These are phyloP conservation scores for Adansonia digitata DNA, from an alignment of 345 rosid genomes.

Conservation along the genomic window DNA sequence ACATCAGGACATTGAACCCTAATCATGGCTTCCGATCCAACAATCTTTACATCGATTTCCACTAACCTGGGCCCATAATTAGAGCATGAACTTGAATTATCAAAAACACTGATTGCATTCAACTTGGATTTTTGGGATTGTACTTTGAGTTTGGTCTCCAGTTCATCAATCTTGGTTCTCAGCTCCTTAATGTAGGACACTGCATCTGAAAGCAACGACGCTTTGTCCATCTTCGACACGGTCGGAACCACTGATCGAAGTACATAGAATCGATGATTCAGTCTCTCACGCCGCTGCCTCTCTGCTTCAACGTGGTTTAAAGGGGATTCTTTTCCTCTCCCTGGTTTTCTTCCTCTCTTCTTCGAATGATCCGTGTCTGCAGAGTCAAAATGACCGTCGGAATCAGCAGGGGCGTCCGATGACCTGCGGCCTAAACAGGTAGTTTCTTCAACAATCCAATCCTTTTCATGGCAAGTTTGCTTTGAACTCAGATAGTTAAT, in stretches of 20 bases:
- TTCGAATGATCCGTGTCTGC: constrained; percentile 12
- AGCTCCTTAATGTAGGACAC: constrained; percentile 67
- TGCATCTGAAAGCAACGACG: constrained; percentile 69
- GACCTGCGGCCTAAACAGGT: constrained; percentile 23
- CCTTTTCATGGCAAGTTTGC: not conserved
- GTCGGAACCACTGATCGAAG: constrained; percentile 80
- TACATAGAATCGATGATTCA: constrained; percentile 65
- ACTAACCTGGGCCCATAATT: constrained; percentile 1
- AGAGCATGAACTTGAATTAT: not conserved
- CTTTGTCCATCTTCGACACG: too few species aligned
- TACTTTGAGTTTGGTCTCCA: constrained; percentile 32
- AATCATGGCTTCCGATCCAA: constrained; percentile 46
- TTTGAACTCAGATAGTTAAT: constrained; percentile 1
- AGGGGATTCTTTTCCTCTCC: constrained; percentile 40
- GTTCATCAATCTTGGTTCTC: constrained; percentile 38
- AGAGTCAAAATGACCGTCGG: constrained; percentile 20
- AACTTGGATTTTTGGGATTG: constrained; percentile 10
- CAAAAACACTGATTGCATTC: not conserved
- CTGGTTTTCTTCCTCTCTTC: constrained; percentile 36
- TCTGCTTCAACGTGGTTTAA: constrained; percentile 72
- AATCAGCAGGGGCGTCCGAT: constrained; percentile 32
- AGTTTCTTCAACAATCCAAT: too few species aligned
- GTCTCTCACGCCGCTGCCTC: too few species aligned
- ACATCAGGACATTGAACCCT: constrained; percentile 33
- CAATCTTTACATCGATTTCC: constrained; percentile 46